Percentiles rank a stretch among this genome's conserved stretches.
phyloP scores from a whole-genome alignment of 176 grass and related monocot genomes.

The Raddia guianensis region DNA sequence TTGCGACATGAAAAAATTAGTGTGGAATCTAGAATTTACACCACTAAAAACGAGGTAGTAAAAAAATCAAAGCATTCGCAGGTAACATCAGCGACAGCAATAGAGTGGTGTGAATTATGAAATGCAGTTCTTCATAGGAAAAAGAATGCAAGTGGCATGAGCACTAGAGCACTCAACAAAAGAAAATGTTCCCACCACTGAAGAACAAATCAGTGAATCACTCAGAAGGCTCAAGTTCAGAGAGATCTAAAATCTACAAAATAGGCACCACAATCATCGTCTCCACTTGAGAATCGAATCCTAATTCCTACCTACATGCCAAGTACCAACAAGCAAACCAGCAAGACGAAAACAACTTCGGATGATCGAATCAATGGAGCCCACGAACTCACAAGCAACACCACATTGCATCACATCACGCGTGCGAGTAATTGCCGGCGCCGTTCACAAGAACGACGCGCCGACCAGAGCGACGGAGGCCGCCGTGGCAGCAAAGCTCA shows the following conservation, averaged over 20 bases:
- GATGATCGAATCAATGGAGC: constrained; percentile 39
- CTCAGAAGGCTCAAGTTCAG: neutral
- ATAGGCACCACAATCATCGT: constrained; percentile 32
- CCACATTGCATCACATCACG: constrained; percentile 35
- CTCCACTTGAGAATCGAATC: constrained; percentile 33
- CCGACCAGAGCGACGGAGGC: constrained; percentile 27
- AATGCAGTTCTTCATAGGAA: neutral
- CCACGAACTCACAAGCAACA: constrained; percentile 37
- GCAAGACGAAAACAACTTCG: constrained; percentile 17
- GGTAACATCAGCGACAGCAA: neutral
- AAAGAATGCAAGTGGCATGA: neutral
- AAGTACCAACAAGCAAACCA: neutral
- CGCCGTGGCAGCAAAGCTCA: constrained; percentile 13
- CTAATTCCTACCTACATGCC: constrained; percentile 24
- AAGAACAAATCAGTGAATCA: constrained; percentile 31
- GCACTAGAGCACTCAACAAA: neutral
- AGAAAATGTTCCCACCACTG: too few relatives aligned
- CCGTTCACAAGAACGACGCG: constrained; percentile 48
- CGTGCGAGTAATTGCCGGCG: constrained; percentile 28
- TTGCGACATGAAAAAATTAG: neutral
- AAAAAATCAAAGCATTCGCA: neutral
- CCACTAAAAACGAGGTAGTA: neutral
- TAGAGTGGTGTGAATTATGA: neutral
- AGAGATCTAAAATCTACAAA: constrained; percentile 29
- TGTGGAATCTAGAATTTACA: neutral